phyloP scores from a whole-genome alignment of 331 rosid species.

The Phaseolus coccineus region DNA sequence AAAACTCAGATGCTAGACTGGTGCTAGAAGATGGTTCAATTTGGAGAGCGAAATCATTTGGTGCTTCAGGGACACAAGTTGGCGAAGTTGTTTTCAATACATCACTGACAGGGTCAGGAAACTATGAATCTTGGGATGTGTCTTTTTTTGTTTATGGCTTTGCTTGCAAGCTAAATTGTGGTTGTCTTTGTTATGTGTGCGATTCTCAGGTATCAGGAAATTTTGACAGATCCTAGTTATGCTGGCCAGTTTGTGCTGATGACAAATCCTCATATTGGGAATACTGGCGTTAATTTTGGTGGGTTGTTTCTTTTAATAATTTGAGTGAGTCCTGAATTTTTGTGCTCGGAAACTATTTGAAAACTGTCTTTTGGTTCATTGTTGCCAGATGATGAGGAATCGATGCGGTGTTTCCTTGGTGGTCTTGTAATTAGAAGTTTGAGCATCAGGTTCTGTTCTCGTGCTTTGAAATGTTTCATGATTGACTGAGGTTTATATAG shows the following conservation, averaged over 20 bases:
- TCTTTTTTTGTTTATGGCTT: background rate
- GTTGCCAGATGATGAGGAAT: constrained; percentile 84
- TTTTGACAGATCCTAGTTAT: constrained; percentile 93
- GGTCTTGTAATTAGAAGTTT: constrained; percentile 82
- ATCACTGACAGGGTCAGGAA: constrained; percentile 81
- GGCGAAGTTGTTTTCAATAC: constrained; percentile 98
- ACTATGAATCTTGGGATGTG: background rate
- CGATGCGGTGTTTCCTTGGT: constrained; percentile 76
- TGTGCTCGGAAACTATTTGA: constrained; percentile 30
- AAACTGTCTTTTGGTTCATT: constrained; percentile 32
- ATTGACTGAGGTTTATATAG: constrained; percentile 5
- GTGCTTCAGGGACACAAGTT: constrained; percentile 94
- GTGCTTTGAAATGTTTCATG: background rate
- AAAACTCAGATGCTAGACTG: constrained; percentile 85
- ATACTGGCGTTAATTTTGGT: constrained; percentile 93
- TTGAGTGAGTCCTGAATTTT: background rate
- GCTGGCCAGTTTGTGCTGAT: constrained; percentile 95
- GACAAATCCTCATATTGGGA: constrained; percentile 96
- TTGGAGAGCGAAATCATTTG: constrained; percentile 94
- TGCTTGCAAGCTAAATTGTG: constrained; percentile 4
- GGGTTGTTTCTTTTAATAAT: constrained; percentile 34
- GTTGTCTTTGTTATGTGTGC: constrained; percentile 24
- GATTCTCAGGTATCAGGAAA: constrained; percentile 86
- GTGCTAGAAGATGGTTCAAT: constrained; percentile 96
- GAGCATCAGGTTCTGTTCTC: constrained; percentile 68